These are phyloP conservation scores for Moesziomyces aphidis DNA, from an alignment of 1,284 basidiomycete species.

Conservation along the genomic window DNA sequence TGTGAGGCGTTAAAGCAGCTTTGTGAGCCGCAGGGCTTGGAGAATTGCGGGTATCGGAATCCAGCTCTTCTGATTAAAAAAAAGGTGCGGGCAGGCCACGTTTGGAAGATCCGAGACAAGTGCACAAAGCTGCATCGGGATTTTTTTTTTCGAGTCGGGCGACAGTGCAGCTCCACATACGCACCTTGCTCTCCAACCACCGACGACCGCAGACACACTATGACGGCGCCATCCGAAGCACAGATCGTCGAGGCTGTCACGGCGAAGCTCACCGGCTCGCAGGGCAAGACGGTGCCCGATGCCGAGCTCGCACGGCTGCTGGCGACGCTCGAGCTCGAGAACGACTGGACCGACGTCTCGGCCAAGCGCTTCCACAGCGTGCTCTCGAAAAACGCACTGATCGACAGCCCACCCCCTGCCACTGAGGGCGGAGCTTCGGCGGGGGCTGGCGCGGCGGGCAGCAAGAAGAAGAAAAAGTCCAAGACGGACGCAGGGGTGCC, in stretches of 20 bases:
- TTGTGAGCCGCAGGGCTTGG: no score
- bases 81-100: no score
- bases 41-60: no score
- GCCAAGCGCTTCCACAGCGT: slow-evolving; percentile 39
- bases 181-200: background rate
- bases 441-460: background rate
- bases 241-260: slow-evolving; percentile 37
- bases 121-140: no score
- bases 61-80: no score
- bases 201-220: background rate
- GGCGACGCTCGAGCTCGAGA: slow-evolving; percentile 42
- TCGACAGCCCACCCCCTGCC: slow-evolving; percentile 2
- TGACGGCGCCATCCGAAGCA: slow-evolving; percentile 33
- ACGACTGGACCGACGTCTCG: slow-evolving; percentile 48
- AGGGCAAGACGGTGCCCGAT: background rate
- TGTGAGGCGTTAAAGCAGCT: no score
- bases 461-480: slow-evolving; percentile 45
- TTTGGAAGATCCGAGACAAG: no score
- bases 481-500: slow-evolving; percentile 28
- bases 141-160: no score
- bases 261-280: slow-evolving; percentile 3
- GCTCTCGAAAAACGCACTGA: slow-evolving; percentile 25
- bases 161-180: no score
- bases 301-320: slow-evolving; percentile 38
- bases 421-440: background rate